phyloP scores from a whole-genome alignment of 352 stramenopile species.

The Globisporangium cystogenes region DNA sequence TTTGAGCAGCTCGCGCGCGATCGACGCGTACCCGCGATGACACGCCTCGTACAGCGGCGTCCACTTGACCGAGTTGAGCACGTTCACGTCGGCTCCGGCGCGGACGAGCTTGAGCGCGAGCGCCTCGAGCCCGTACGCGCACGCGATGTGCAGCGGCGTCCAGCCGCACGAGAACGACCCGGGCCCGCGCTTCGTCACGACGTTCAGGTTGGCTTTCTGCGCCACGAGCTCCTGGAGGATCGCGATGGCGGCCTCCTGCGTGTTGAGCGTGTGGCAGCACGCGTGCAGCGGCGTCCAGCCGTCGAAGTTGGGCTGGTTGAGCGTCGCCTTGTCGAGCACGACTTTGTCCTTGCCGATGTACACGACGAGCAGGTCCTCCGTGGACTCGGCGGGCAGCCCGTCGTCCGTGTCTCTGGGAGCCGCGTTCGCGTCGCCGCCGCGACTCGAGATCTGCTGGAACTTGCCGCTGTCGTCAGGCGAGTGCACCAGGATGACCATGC shows the following conservation, averaged over 20 bases:
- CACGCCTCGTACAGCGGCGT: slow-evolving; percentile 74
- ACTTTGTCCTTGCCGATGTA: slow-evolving; percentile 67
- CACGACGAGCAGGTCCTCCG: slow-evolving; percentile 51
- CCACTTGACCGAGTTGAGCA: slow-evolving; percentile 65
- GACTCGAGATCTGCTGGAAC: slow-evolving; percentile 40
- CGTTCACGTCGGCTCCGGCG: slow-evolving; percentile 59
- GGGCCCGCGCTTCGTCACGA: slow-evolving; percentile 56
- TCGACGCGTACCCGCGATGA: slow-evolving; percentile 57
- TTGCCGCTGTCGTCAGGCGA: slow-evolving; percentile 42
- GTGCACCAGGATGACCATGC: slow-evolving; percentile 63
- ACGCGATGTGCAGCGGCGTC: slow-evolving; percentile 74
- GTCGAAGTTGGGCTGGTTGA: slow-evolving; percentile 72
- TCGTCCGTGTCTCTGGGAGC: slow-evolving; percentile 10
- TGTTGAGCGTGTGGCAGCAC: slow-evolving; percentile 66
- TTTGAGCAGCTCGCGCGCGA: slow-evolving; percentile 61
- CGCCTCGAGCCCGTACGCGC: slow-evolving; percentile 67
- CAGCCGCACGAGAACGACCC: slow-evolving; percentile 74
- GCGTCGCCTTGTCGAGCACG: slow-evolving; percentile 54
- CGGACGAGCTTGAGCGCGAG: slow-evolving; percentile 75
- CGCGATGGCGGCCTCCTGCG: slow-evolving; percentile 60
- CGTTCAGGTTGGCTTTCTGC: slow-evolving; percentile 51
- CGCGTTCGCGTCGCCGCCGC: slow-evolving; percentile 11
- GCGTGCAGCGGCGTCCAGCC: slow-evolving; percentile 74
- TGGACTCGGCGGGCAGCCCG: slow-evolving; percentile 21
- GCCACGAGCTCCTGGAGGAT: slow-evolving; percentile 67